Evolutionary conservation across 768 basidiomycete genomes (phyloP).

Genomic region (Calocybe indica): DNA sequence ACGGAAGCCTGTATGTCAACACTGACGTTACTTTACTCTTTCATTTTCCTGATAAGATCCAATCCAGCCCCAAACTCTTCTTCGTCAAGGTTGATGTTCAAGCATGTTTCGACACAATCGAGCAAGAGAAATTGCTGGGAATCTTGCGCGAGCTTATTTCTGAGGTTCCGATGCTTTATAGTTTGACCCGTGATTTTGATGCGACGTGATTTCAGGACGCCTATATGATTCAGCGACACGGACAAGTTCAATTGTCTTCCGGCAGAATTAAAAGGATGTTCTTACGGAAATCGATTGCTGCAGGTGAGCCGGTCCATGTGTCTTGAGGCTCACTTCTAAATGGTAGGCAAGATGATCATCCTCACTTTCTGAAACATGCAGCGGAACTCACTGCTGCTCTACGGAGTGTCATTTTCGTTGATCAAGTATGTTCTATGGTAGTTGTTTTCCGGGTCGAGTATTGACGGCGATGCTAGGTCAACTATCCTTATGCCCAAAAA

Average conservation of each 20-base stretch:
- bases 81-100: conserved; percentile 97
- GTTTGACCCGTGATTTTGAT: not conserved
- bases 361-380: conserved; percentile 70
- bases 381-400: conserved; percentile 57
- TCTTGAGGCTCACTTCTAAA: not conserved
- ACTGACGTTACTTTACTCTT: not conserved
- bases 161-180: conserved; percentile 38
- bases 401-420: conserved; percentile 78
- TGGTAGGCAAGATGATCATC: conserved; percentile 55
- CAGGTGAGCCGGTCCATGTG: conserved; percentile 35
- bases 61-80: conserved; percentile 73
- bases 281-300: conserved; percentile 57
- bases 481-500: conserved; percentile 48
- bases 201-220: conserved; percentile 40
- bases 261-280: conserved; percentile 55
- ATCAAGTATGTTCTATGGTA: conserved; percentile 48
- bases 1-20: conserved; percentile 45
- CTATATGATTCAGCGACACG: conserved; percentile 69
- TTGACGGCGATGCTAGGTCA: conserved; percentile 18
- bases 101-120: conserved; percentile 95
- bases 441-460: not conserved
- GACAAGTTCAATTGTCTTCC: conserved; percentile 51
- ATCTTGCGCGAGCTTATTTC: conserved; percentile 72
- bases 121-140: conserved; percentile 76
- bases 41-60: not conserved